phyloP scores from a whole-genome alignment of 2,329 filamentous ascomycete species.

The Claviceps sp. region DNA sequence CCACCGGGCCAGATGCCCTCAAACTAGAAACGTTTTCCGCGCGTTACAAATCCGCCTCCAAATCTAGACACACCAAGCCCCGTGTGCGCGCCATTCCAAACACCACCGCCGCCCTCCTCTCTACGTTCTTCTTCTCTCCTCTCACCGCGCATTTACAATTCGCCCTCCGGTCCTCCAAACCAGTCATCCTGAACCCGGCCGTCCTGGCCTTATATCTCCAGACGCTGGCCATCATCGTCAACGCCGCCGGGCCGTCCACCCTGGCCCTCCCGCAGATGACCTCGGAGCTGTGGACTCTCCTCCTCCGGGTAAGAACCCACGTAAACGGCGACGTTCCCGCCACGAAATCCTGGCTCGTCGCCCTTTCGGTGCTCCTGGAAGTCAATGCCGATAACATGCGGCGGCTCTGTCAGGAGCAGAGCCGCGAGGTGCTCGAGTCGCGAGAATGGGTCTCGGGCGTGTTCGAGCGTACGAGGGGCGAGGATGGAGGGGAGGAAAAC shows the following conservation, averaged over 20 bases:
- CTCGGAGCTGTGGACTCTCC: conserved; percentile 68
- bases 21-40: conserved; percentile 86
- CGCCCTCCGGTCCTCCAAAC: conserved; percentile 37
- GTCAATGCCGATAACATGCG: conserved; percentile 62
- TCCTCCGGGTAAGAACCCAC: conserved; percentile 53
- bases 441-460: conserved; percentile 72
- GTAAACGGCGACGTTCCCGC: conserved; percentile 51
- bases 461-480: conserved; percentile 48
- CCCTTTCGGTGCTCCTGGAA: conserved; percentile 68
- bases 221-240: conserved; percentile 70
- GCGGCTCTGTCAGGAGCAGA: conserved; percentile 59
- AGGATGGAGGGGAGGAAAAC: conserved; percentile 54
- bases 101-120: conserved; percentile 62
- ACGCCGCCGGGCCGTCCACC: conserved; percentile 71
- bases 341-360: conserved; percentile 63
- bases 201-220: conserved; percentile 72
- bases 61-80: conserved; percentile 20
- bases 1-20: conserved; percentile 67
- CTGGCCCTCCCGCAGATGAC: conserved; percentile 69
- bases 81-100: conserved; percentile 53
- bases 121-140: conserved; percentile 72
- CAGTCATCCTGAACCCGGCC: conserved; percentile 57
- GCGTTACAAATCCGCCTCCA: conserved; percentile 19
- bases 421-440: conserved; percentile 69
- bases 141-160: conserved; percentile 70